Base-by-base conservation (phyloP, 1,139 yeast genomes). In the Blastobotrys capitulatus region DNA sequence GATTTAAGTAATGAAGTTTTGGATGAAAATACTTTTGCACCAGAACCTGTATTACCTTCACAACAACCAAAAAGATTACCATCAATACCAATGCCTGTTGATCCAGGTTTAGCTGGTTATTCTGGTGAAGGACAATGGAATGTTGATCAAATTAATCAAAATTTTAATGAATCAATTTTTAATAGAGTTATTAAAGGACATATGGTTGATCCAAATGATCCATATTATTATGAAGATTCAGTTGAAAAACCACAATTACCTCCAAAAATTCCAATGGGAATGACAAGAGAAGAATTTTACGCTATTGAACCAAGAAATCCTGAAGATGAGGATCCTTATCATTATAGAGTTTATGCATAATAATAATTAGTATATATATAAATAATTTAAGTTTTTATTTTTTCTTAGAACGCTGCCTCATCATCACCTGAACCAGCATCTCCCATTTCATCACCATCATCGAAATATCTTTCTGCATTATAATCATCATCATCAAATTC, bases 401-500 rank as follows among this genome's bases (percentile, higher is more conserved):
- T 19, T 15, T 38, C 2, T 42, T 42, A 48, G 27, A 48, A 58
- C 41, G 57, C 59, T 10, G 60, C 60, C 7, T 38, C 49, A n/a
- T 49, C 40, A 35, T 44, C 46, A 56, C 78, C 84, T 49, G 71
- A 75, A 42, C 73, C 82, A 6, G 9, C 9, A 50, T 77, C 82
- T 25, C 73, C 79, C 38, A 69, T 77, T 12, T 73, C 72, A 44
- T 72, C 77, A 19, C 77, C 78, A 48, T 72, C 77, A 48, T 75
- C 79, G 53, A 63, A 64, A 55, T 71, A 74, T 51, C 82, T 82
- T 58, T 79, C 83, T 51, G 80, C 82, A 59, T 80, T 79, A 60
- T 80, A 80, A 57, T 78, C 80, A 62, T 86, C 95, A 43, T 88
- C 95, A 54, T 83, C 88, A 53, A 82, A 89, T 56, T 79, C 86